These are phyloP conservation scores for Zasmidium citrigriseum DNA, from an alignment of 2,329 filamentous ascomycete species.

Conservation along the genomic window DNA sequence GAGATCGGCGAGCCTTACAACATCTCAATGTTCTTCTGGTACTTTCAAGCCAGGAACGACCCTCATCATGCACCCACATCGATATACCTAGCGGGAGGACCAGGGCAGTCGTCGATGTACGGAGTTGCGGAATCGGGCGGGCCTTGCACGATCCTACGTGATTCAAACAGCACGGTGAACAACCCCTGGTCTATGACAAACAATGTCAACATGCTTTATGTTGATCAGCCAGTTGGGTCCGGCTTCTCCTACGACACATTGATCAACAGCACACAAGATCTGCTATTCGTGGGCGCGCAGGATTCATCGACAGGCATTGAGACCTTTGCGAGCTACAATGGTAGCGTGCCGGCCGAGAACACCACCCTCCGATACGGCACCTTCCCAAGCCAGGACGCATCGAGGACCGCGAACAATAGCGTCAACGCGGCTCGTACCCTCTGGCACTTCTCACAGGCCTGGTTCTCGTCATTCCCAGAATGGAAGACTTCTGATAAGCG, in stretches of 20 bases:
- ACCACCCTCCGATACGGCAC: conserved; percentile 25
- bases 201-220: conserved; percentile 60
- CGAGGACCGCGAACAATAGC: conserved; percentile 18
- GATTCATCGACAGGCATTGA: conserved; percentile 31
- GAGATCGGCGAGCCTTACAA: conserved; percentile 24
- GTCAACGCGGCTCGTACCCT: conserved; percentile 43
- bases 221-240: conserved; percentile 61
- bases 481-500: conserved; percentile 17
- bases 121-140: conserved; percentile 55
- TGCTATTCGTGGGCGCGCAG: conserved; percentile 41
- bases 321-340: conserved; percentile 15
- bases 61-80: conserved; percentile 57
- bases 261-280: conserved; percentile 60
- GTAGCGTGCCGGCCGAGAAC: conserved; percentile 19
- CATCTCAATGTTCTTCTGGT: conserved; percentile 63
- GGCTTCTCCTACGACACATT: conserved; percentile 61
- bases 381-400: conserved; percentile 19
- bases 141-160: conserved; percentile 43
- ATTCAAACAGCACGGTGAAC: conserved; percentile 38
- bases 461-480: conserved; percentile 27
- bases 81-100: conserved; percentile 64
- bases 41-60: conserved; percentile 59
- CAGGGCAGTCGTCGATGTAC: conserved; percentile 60
- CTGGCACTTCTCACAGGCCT: conserved; percentile 64
- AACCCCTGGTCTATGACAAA: conserved; percentile 63